Conservation (phyloP, 176 grass and related monocot genomes). For the Tillandsia leiboldiana region DNA sequence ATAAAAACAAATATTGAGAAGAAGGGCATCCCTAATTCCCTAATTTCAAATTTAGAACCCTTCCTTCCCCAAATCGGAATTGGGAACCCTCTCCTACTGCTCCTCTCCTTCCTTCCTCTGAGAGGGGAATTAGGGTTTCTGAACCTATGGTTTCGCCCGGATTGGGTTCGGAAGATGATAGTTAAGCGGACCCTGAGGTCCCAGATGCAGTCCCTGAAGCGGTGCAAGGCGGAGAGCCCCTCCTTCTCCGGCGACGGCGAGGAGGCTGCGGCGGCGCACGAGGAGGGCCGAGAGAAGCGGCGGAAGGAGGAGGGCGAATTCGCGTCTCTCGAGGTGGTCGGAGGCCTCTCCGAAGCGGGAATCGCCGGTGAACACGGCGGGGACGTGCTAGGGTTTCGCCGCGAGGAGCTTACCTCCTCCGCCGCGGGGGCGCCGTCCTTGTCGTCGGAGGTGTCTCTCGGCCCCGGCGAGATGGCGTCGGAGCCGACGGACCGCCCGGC, state of each 20-base stretch:
- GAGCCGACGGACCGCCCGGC: background rate
- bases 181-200: constrained; percentile 29
- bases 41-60: too few relatives aligned
- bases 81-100: too few relatives aligned
- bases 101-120: too few relatives aligned
- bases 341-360: background rate
- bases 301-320: constrained; percentile 7
- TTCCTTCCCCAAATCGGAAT: too few relatives aligned
- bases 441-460: constrained; percentile 5
- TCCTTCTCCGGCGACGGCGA: constrained; percentile 19
- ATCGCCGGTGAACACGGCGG: background rate
- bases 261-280: background rate
- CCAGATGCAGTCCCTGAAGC: constrained; percentile 37
- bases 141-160: background rate
- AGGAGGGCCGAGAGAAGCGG: constrained; percentile 13
- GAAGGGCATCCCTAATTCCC: too few relatives aligned
- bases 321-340: background rate
- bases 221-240: constrained; percentile 34
- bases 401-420: too few relatives aligned
- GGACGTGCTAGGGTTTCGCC: background rate
- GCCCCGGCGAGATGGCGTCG: background rate
- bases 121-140: constrained; percentile 15
- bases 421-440: constrained; percentile 1
- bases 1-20: too few relatives aligned
- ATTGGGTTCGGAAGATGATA: constrained; percentile 19